These are phyloP conservation scores for Debaryomycetaceae sp. DNA, from an alignment of 1,139 yeast species.

Conservation along the genomic window DNA sequence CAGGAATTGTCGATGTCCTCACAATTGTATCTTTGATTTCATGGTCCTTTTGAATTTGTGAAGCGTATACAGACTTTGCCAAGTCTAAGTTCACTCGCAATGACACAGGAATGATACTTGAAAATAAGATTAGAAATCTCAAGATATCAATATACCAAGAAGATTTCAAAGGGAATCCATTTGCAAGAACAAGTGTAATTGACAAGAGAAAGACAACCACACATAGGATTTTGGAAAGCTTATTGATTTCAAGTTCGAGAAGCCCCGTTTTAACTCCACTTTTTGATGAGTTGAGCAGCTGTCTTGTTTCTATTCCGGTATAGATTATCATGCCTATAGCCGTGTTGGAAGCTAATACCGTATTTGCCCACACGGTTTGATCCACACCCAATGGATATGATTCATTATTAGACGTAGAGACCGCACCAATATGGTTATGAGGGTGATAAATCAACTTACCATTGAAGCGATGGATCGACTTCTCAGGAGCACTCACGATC, in stretches of 20 bases:
- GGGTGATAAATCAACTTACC: slow-evolving; percentile 62
- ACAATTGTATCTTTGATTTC: slow-evolving; percentile 86
- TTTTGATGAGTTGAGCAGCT: slow-evolving; percentile 85
- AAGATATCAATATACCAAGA: slow-evolving; percentile 88
- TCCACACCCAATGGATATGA: slow-evolving; percentile 75
- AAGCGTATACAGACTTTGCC: slow-evolving; percentile 94
- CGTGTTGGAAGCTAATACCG: slow-evolving; percentile 91
- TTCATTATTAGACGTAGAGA: slow-evolving; percentile 34
- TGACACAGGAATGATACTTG: slow-evolving; percentile 95
- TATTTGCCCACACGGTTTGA: slow-evolving; percentile 96
- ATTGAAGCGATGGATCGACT: slow-evolving; percentile 73
- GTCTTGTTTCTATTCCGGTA: slow-evolving; percentile 92
- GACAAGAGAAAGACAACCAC: slow-evolving; percentile 79
- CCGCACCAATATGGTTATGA: slow-evolving; percentile 17
- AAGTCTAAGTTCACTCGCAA: slow-evolving; percentile 90
- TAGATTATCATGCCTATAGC: slow-evolving; percentile 85
- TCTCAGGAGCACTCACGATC: slow-evolving; percentile 74
- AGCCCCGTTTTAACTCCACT: slow-evolving; percentile 91
- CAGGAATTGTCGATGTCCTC: slow-evolving; percentile 96
- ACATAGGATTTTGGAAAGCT: slow-evolving; percentile 83
- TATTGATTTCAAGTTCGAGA: slow-evolving; percentile 86
- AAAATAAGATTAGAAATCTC: slow-evolving; percentile 86
- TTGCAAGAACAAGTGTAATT: slow-evolving; percentile 69
- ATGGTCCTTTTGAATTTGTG: slow-evolving; percentile 85
- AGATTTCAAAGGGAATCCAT: slow-evolving; percentile 61